These are phyloP conservation scores for Pseudopediastrum boryanum DNA, from an alignment of 139 green algal genomes.

Conservation along the genomic window DNA sequence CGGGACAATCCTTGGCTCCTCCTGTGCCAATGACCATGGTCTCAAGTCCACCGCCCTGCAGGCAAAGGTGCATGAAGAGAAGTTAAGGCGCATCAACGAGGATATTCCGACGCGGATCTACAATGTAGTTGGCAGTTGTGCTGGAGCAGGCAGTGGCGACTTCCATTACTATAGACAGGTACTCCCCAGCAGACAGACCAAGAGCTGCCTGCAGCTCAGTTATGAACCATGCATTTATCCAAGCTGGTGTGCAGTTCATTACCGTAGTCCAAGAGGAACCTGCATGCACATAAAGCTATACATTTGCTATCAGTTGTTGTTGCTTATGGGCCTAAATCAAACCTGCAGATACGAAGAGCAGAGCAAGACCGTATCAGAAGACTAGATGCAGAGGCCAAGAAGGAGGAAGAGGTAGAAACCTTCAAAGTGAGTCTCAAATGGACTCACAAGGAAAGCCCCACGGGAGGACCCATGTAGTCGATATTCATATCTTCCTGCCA, in stretches of 20 bases:
- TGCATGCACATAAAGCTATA: no score
- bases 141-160: slow-evolving; percentile 86
- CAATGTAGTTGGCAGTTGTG: slow-evolving; percentile 80
- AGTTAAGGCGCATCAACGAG: slow-evolving; percentile 86
- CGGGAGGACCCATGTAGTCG: no score
- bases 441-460: no score
- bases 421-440: slow-evolving; percentile 31
- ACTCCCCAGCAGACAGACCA: no score
- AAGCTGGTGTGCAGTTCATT: no score
- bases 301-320: slow-evolving; percentile 1
- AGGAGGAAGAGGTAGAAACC: slow-evolving; percentile 24
- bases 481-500: no score
- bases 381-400: slow-evolving; percentile 54
- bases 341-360: slow-evolving; percentile 58
- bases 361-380: slow-evolving; percentile 66
- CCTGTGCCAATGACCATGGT: no score
- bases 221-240: no score
- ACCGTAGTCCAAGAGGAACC: no score
- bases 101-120: slow-evolving; percentile 74
- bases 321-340: not conserved
- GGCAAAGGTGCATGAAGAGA: slow-evolving; percentile 83
- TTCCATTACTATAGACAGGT: slow-evolving; percentile 89
- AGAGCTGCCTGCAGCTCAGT: no score
- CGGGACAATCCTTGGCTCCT: not conserved
- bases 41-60: no score